phyloP scores from a whole-genome alignment of 2,329 filamentous ascomycete genomes.

The Venturia effusa region DNA sequence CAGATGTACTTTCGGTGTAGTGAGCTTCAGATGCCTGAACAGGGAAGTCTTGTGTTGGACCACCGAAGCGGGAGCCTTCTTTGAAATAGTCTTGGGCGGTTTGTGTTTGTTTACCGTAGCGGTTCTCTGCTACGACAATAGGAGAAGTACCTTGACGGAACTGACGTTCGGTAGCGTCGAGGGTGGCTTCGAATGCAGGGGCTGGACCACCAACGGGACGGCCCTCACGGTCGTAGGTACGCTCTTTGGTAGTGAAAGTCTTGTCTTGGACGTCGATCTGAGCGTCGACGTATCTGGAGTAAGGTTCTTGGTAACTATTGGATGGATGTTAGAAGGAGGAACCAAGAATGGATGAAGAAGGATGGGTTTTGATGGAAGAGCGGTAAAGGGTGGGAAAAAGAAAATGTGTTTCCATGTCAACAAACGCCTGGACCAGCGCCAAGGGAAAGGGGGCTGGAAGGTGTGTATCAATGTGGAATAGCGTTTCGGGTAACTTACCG shows the following conservation, averaged over 20 bases:
- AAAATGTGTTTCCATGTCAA: constrained; percentile 10
- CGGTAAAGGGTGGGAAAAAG: not conserved
- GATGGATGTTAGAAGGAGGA: constrained; percentile 8
- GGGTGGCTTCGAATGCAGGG: constrained; percentile 45
- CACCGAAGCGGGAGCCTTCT: constrained; percentile 19
- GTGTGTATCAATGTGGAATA: not conserved
- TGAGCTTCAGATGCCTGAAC: constrained; percentile 16
- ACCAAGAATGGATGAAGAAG: not conserved
- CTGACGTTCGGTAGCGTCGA: constrained; percentile 49
- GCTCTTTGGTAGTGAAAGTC: constrained; percentile 23
- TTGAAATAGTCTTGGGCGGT: constrained; percentile 31
- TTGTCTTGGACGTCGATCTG: constrained; percentile 54
- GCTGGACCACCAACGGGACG: constrained; percentile 36
- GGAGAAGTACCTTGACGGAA: constrained; percentile 52
- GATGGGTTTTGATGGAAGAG: constrained; percentile 5
- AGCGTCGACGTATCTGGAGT: constrained; percentile 49
- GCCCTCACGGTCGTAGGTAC: constrained; percentile 34
- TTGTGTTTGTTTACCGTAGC: constrained; percentile 27
- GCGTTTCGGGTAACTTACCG: constrained; percentile 29
- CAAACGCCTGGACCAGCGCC: constrained; percentile 9
- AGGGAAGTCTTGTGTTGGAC: constrained; percentile 23
- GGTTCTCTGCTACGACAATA: constrained; percentile 28
- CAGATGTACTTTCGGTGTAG: not conserved
- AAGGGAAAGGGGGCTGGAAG: constrained; percentile 11
- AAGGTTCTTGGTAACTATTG: constrained; percentile 44